These are phyloP conservation scores for Zygosaccharomyces bailii DNA, from an alignment of 805 yeast species.

Conservation along the genomic window DNA sequence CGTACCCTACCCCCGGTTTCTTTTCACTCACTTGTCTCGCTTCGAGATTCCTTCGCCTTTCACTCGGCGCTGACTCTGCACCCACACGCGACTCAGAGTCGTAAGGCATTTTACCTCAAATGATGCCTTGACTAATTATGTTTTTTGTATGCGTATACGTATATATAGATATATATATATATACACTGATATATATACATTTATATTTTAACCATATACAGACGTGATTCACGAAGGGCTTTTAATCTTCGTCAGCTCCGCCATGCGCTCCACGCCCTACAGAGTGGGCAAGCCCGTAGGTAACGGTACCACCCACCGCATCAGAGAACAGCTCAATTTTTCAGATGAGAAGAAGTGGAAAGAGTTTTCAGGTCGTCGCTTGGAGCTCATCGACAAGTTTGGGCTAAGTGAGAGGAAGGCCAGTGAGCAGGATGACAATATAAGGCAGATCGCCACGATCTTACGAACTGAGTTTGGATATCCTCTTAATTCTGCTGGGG, in stretches of 20 bases:
- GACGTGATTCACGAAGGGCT: background rate
- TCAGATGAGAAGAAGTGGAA: slow-evolving; percentile 84
- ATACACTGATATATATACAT: background rate
- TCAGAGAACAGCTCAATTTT: slow-evolving; percentile 59
- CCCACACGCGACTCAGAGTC: slow-evolving; percentile 9
- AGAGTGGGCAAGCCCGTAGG: slow-evolving; percentile 8
- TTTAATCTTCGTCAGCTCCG: background rate
- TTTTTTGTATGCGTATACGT: background rate
- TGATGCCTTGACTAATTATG: slow-evolving; percentile 1
- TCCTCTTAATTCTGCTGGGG: slow-evolving; percentile 52
- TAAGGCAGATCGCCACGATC: slow-evolving; percentile 71
- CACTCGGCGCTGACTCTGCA: slow-evolving; percentile 6
- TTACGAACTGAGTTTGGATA: slow-evolving; percentile 77
- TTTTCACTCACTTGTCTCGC: background rate
- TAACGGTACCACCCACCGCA: slow-evolving; percentile 42
- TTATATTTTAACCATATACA: background rate
- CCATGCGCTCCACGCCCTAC: slow-evolving; percentile 9
- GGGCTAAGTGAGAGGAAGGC: slow-evolving; percentile 67
- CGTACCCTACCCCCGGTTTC: background rate
- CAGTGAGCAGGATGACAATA: slow-evolving; percentile 84
- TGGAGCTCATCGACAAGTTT: slow-evolving; percentile 81
- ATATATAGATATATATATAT: background rate
- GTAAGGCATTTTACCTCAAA: slow-evolving; percentile 9
- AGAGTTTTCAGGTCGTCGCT: slow-evolving; percentile 80
- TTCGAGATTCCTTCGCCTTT: background rate